Base-by-base conservation (phyloP, 371 early-diverging fungal species). In the Globomyces sp. region DNA sequence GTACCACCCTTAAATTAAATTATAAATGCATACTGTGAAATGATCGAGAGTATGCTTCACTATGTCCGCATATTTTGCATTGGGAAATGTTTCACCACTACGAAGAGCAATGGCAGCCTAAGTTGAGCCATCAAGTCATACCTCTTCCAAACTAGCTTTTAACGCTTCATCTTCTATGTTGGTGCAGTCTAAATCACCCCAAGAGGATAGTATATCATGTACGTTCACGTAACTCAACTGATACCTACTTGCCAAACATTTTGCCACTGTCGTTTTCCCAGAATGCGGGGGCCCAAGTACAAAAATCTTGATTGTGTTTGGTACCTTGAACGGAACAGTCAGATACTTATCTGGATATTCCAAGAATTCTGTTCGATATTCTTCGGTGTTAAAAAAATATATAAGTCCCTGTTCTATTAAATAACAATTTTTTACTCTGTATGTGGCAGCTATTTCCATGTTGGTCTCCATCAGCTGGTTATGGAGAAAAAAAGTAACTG, bases 201-300 rank as follows among this genome's bases (percentile, higher is more conserved):
- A 24, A 24, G 24, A 24, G 24, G 24, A 24, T 24, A 24, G 24
- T 24, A 24, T 24, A 24, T 24, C 24, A 24, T 24, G 24, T 24
- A 24, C 24, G 24, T 24, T 24, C 24, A 24, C 24, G 24, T 24
- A 24, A 24, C 24, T 24, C 24, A 24, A 24, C 24, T 24, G 24
- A 24, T 24, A 24, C 24, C 24, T 24, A 24, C 24, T 24, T 24
- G 39, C 36, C 4, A 55, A 13, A 13, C 37, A 55, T 37, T 55
- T 55, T 36, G 55, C 36, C 2, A 37, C 6, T 4, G 55, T 55
- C n/a, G 82, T 68, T 67, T 82, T 82, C 2, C 82, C 82, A 5
- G 77, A 74, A 41, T 72, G 67, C 3, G 80, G 80, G 8, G 76
- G 76, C 13, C 82, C 82, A 2, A 82, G 50, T 0, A 82, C 58